A percentile compares a stretch with the other conserved stretches of the same genome.
Conservation (phyloP, 2,329 filamentous ascomycete species). For the Beauveria sp. region DNA sequence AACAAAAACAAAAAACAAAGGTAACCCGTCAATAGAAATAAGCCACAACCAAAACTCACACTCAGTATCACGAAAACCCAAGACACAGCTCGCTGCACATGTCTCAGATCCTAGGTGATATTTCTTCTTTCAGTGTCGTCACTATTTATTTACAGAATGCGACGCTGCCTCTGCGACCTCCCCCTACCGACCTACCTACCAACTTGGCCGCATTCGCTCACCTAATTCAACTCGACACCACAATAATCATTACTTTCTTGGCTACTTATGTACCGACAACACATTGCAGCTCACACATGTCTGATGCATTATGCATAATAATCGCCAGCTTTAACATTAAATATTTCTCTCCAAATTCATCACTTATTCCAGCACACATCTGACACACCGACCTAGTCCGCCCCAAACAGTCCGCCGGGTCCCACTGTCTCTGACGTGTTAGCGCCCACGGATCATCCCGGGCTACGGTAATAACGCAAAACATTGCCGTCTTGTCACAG, state of each 20-base stretch:
- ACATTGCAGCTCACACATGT: background rate
- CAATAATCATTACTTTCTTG: background rate
- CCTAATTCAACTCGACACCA: background rate
- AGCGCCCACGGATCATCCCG: background rate
- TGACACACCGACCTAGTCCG: background rate
- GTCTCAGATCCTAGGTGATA: background rate
- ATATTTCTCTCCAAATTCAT: background rate
- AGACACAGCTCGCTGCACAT: background rate
- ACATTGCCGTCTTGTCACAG: too few species aligned
- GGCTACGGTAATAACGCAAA: background rate
- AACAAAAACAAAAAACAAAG: background rate
- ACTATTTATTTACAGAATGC: background rate
- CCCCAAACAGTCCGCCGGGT: background rate
- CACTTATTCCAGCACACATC: background rate
- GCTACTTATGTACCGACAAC: background rate
- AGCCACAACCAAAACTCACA: background rate
- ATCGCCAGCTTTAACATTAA: background rate
- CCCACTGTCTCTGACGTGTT: background rate
- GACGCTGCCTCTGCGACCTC: background rate
- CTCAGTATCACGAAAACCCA: background rate
- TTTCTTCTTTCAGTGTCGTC: background rate
- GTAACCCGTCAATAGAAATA: background rate
- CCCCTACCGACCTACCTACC: too few species aligned
- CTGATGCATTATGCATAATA: background rate
- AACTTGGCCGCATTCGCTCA: too few species aligned